A percentile compares a stretch with the other conserved stretches of the same genome.
Evolutionary conservation across 108 stramenopile genomes (phyloP).

Genomic region (Nitzschia palea): DNA sequence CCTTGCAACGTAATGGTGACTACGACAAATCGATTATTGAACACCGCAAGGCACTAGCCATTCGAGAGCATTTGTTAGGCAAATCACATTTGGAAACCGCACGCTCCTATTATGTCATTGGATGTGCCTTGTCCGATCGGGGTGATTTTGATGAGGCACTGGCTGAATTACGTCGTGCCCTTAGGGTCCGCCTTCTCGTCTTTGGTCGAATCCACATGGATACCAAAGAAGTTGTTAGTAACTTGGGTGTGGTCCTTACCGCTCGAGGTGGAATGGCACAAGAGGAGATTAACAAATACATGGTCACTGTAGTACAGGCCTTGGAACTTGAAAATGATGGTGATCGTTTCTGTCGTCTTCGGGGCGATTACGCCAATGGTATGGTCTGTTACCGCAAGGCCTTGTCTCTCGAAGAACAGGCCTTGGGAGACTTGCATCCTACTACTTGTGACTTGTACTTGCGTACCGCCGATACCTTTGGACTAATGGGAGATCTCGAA

Average conservation of each 20-base stretch:
- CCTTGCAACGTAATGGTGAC: slow-evolving; percentile 25
- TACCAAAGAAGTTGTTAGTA: slow-evolving; percentile 25
- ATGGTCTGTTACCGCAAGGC: slow-evolving; percentile 30
- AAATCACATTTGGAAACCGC: slow-evolving; percentile 35
- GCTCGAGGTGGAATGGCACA: slow-evolving; percentile 22
- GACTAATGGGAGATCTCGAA: slow-evolving; percentile 29
- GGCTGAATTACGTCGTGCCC: slow-evolving; percentile 23
- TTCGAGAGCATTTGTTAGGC: slow-evolving; percentile 34
- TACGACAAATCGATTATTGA: slow-evolving; percentile 26
- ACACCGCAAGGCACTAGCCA: slow-evolving; percentile 40
- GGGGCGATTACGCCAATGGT: slow-evolving; percentile 23
- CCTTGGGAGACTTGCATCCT: slow-evolving; percentile 37
- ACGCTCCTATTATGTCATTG: slow-evolving; percentile 37
- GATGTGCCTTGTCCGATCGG: slow-evolving; percentile 38
- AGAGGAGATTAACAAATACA: slow-evolving; percentile 29
- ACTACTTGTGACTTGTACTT: slow-evolving; percentile 39
- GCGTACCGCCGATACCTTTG: slow-evolving; percentile 31
- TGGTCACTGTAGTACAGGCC: slow-evolving; percentile 16
- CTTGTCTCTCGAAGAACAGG: slow-evolving; percentile 25
- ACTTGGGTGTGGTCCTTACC: slow-evolving; percentile 26
- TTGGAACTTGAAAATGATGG: slow-evolving; percentile 35
- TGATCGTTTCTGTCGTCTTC: slow-evolving; percentile 11
- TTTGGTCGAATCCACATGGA: slow-evolving; percentile 38
- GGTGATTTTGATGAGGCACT: slow-evolving; percentile 45
- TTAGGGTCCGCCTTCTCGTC: slow-evolving; percentile 12